phyloP scores from a whole-genome alignment of 495 filamentous ascomycete species.

The Lepidopterella palustris region DNA sequence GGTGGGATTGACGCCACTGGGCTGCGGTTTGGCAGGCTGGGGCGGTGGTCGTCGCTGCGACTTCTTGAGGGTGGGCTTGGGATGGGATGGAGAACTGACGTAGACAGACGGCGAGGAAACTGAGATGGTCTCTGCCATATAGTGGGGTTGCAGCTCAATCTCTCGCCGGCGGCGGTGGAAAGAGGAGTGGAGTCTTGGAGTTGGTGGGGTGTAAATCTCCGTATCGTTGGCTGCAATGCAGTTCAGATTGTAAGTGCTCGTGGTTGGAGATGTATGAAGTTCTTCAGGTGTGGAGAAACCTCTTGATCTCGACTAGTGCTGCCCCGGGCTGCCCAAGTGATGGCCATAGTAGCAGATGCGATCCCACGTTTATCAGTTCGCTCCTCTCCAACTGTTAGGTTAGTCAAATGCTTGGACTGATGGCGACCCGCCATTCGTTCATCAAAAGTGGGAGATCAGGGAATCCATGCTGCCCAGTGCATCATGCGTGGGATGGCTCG shows the following conservation, averaged over 20 bases:
- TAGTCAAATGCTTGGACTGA: too few relatives aligned
- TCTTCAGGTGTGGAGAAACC: too few relatives aligned
- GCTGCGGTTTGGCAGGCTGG: slow-evolving; percentile 24
- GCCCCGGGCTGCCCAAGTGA: too few relatives aligned
- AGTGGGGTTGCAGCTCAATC: not conserved
- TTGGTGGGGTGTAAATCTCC: not conserved
- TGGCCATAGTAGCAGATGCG: too few relatives aligned
- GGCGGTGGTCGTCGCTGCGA: slow-evolving; percentile 36
- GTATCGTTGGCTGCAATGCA: too few relatives aligned
- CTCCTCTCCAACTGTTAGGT: too few relatives aligned
- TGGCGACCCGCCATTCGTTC: not conserved
- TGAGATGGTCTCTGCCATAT: slow-evolving; percentile 51
- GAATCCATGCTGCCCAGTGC: not conserved
- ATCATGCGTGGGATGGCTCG: not conserved
- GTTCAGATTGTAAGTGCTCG: too few relatives aligned
- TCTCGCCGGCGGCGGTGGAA: not conserved
- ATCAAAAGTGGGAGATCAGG: not conserved
- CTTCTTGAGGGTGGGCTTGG: slow-evolving; percentile 20
- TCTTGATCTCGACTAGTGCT: too few relatives aligned
- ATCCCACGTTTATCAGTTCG: too few relatives aligned
- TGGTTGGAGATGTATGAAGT: too few relatives aligned
- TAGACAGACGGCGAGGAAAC: slow-evolving; percentile 60
- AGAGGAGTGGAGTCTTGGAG: not conserved
- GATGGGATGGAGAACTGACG: slow-evolving; percentile 39
- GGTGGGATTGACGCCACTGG: slow-evolving; percentile 19